These are phyloP conservation scores for Blastosporella zonata DNA, from an alignment of 1,284 basidiomycete species.

Conservation along the genomic window DNA sequence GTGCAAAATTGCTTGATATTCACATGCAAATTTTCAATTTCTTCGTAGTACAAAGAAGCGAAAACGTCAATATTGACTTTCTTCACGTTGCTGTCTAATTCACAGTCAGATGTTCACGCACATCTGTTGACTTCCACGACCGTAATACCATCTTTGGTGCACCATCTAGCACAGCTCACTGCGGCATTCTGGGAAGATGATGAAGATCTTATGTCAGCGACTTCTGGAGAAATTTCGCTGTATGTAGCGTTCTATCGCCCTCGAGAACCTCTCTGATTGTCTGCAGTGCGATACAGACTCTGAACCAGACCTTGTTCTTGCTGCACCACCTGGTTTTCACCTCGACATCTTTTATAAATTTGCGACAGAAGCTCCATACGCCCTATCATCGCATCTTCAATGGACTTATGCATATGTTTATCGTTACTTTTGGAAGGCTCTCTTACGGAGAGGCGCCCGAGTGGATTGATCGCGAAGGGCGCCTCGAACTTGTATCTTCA, in stretches of 20 bases:
- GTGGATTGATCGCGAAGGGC: slow-evolving; percentile 49
- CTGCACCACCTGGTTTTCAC: slow-evolving; percentile 59
- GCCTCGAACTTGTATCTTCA: slow-evolving; percentile 44
- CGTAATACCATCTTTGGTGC: slow-evolving; percentile 60
- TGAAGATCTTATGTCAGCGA: slow-evolving; percentile 35
- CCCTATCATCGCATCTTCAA: slow-evolving; percentile 54
- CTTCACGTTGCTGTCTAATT: slow-evolving; percentile 52
- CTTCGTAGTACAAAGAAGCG: slow-evolving; percentile 26
- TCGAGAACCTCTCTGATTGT: slow-evolving; percentile 12
- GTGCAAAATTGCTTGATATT: slow-evolving; percentile 11
- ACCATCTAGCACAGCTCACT: slow-evolving; percentile 50
- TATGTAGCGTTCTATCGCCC: slow-evolving; percentile 26
- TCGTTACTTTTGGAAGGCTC: slow-evolving; percentile 71
- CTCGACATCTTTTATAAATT: slow-evolving; percentile 40
- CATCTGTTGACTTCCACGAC: slow-evolving; percentile 50
- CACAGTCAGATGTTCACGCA: slow-evolving; percentile 47
- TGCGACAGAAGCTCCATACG: slow-evolving; percentile 54
- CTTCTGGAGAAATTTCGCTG: slow-evolving; percentile 37
- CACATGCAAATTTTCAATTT: background rate
- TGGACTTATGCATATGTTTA: slow-evolving; percentile 73
- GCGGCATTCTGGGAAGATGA: slow-evolving; percentile 67
- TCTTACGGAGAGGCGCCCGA: slow-evolving; percentile 69
- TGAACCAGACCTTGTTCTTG: slow-evolving; percentile 52
- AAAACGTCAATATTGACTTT: slow-evolving; percentile 52
- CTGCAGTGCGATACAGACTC: slow-evolving; percentile 45